These are phyloP conservation scores for Urtica urens DNA, from an alignment of 306 rosid genomes.

Conservation along the genomic window DNA sequence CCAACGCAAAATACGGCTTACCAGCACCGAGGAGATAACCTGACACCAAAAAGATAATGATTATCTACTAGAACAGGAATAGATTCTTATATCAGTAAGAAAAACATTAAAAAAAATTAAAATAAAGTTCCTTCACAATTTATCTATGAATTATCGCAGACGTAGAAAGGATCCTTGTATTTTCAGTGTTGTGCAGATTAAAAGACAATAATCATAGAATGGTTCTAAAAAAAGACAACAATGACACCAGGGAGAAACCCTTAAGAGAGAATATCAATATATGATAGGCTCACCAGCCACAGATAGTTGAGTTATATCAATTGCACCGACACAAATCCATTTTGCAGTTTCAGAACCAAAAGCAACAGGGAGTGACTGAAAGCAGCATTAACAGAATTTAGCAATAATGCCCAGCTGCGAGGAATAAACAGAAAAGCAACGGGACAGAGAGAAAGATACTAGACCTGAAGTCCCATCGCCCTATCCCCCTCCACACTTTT, in stretches of 20 bases:
- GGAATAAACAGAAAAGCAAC: neutral
- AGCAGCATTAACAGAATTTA: slow-evolving; percentile 24
- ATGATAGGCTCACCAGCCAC: slow-evolving; percentile 53
- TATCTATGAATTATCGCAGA: no score
- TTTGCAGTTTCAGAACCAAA: slow-evolving; percentile 93
- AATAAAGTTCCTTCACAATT: no score
- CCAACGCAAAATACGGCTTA: slow-evolving; percentile 79
- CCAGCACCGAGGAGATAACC: slow-evolving; percentile 87
- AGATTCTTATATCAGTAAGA: no score
- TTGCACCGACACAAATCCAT: slow-evolving; percentile 98
- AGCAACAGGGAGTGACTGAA: slow-evolving; percentile 95
- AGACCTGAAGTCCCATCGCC: slow-evolving; percentile 96
- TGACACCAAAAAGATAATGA: no score
- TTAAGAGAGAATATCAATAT: no score
- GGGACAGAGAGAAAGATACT: slow-evolving; percentile 4
- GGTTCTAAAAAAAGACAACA: no score
- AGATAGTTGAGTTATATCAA: slow-evolving; percentile 83
- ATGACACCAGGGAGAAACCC: no score
- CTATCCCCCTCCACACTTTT: slow-evolving; percentile 97
- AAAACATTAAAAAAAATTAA: no score
- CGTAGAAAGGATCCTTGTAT: no score
- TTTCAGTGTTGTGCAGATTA: no score
- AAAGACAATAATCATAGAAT: no score
- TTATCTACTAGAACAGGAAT: no score
- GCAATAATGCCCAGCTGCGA: slow-evolving; percentile 13